phyloP scores from a whole-genome alignment of 1,284 basidiomycete species.

The Apiotrichum sp. region DNA sequence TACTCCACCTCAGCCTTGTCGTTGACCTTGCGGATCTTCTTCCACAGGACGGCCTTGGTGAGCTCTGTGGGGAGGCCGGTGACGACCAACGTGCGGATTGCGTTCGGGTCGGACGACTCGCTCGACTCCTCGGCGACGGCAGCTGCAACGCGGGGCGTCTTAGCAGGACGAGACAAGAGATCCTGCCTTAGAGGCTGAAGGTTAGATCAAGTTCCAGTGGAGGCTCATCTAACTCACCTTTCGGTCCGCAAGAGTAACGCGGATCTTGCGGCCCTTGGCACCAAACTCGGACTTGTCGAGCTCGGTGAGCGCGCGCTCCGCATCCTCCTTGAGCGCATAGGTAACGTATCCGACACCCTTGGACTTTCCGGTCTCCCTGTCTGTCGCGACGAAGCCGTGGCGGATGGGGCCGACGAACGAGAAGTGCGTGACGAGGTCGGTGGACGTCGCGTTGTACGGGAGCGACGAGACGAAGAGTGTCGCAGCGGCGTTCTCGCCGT shows the following conservation, averaged over 20 bases:
- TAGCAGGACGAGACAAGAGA: constrained; percentile 9
- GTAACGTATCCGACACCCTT: constrained; percentile 99
- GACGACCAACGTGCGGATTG: constrained; percentile 72
- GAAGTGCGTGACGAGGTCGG: constrained; percentile 84
- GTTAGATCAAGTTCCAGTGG: background rate
- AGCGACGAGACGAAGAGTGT: constrained; percentile 52
- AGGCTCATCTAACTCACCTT: constrained; percentile 53
- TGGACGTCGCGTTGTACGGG: constrained; percentile 81
- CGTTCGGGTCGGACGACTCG: constrained; percentile 56
- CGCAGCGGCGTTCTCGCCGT: constrained; percentile 4
- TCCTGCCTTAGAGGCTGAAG: constrained; percentile 11
- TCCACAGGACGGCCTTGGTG: constrained; percentile 74
- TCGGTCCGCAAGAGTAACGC: constrained; percentile 71
- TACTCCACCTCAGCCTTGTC: constrained; percentile 59
- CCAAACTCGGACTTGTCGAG: constrained; percentile 54
- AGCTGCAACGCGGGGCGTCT: constrained; percentile 15
- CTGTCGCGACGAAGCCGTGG: constrained; percentile 84
- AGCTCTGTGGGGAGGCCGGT: constrained; percentile 64
- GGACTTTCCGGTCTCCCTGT: constrained; percentile 63
- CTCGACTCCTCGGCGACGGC: background rate
- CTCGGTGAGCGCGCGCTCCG: constrained; percentile 62
- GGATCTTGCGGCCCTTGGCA: constrained; percentile 58
- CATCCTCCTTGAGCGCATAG: constrained; percentile 85
- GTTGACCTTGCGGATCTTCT: constrained; percentile 71
- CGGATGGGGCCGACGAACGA: constrained; percentile 92